Percentiles rank a stretch among this genome's conserved stretches.
These are phyloP conservation scores for Plasmodium sp. DNA, from an alignment of 169 alveolate species.

Conservation along the genomic window DNA sequence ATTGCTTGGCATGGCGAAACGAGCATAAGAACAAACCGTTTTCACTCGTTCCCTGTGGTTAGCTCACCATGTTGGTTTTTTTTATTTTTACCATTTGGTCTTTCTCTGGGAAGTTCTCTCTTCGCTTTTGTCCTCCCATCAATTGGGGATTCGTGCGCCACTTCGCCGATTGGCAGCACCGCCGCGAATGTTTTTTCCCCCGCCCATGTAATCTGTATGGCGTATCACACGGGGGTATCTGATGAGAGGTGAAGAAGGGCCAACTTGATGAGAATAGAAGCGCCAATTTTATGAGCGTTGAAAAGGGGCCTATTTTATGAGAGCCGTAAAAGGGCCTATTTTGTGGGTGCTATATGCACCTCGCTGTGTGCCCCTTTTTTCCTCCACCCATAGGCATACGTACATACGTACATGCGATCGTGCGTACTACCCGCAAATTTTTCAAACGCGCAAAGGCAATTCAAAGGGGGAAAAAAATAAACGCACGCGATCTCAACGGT, in stretches of 20 bases:
- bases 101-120: not conserved
- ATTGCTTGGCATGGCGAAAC: not conserved
- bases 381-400: not conserved
- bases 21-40: not conserved
- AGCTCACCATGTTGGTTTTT: not conserved
- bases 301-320: not conserved
- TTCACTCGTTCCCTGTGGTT: not conserved
- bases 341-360: not conserved
- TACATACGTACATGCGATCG: not conserved
- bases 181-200: not conserved
- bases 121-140: not conserved
- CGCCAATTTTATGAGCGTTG: not conserved
- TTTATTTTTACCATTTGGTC: not conserved
- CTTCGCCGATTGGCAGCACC: not conserved
- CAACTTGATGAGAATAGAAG: not conserved
- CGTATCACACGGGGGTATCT: not conserved
- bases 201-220: not conserved
- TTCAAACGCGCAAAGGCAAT: not conserved
- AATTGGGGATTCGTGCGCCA: not conserved
- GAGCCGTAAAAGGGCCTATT: not conserved
- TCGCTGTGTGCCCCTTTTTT: not conserved
- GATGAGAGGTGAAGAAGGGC: not conserved
- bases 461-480: not conserved
- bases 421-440: not conserved
- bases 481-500: not conserved